phyloP scores from a whole-genome alignment of 2,329 filamentous ascomycete genomes.

The Parasarocladium wereldwijsianum region DNA sequence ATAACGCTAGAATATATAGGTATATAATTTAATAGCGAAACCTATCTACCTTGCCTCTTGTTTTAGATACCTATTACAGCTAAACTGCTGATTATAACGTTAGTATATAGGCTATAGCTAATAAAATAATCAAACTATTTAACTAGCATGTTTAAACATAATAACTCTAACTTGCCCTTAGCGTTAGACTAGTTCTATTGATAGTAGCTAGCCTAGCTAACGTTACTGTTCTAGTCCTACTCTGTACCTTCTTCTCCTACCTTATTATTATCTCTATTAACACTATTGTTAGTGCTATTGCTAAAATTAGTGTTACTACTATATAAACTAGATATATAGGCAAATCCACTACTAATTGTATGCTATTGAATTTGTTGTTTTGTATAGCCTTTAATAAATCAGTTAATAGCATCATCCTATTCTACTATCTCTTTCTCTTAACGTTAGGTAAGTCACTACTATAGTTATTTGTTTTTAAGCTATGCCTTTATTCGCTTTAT shows the following conservation, averaged over 20 bases:
- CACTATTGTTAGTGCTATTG: neutral
- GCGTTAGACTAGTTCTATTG: conserved; percentile 2
- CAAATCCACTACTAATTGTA: conserved; percentile 1
- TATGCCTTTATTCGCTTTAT: conserved; percentile 1
- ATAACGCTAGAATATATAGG: conserved; percentile 1
- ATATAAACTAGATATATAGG: neutral
- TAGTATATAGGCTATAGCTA: conserved; percentile 1
- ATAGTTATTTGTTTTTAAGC: conserved; percentile 1
- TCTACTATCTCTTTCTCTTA: conserved; percentile 1
- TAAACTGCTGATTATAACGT: conserved; percentile 4
- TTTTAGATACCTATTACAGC: conserved; percentile 2
- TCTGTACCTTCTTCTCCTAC: neutral
- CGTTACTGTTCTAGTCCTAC: neutral
- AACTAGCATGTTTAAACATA: conserved; percentile 4
- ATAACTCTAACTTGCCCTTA: neutral
- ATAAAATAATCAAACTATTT: conserved; percentile 1
- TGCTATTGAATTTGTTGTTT: neutral
- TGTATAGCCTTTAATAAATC: conserved; percentile 1
- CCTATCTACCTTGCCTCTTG: conserved; percentile 1
- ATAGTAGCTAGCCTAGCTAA: neutral
- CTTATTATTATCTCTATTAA: neutral
- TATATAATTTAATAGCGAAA: conserved; percentile 2
- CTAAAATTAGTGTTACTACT: neutral
- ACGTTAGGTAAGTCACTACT: neutral
- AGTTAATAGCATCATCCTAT: conserved; percentile 1